These are phyloP conservation scores for Picochlorum sp. DNA, from an alignment of 139 green algal genomes.

Conservation along the genomic window DNA sequence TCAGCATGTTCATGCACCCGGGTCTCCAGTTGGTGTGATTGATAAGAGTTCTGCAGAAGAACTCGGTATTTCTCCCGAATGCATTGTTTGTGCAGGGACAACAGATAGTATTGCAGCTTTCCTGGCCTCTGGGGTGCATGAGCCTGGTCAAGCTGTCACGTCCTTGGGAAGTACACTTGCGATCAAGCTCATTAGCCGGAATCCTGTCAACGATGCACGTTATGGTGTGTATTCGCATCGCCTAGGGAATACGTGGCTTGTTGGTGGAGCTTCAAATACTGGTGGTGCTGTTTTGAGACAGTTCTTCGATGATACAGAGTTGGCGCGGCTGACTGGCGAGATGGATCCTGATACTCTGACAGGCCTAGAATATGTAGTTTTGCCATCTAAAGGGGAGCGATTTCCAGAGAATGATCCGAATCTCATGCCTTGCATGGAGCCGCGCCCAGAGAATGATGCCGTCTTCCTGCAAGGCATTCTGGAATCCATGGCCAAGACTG, in stretches of 20 bases:
- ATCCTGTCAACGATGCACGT: constrained; percentile 69
- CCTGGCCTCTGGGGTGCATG: constrained; percentile 62
- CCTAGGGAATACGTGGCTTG: constrained; percentile 78
- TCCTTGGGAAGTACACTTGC: constrained; percentile 84
- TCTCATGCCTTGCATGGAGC: constrained; percentile 47
- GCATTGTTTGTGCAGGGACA: constrained; percentile 44
- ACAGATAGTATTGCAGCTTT: constrained; percentile 89
- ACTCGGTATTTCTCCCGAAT: constrained; percentile 36
- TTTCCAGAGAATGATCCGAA: constrained; percentile 79
- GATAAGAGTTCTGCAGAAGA: constrained; percentile 19
- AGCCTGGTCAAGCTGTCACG: constrained; percentile 68
- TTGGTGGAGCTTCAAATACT: constrained; percentile 85
- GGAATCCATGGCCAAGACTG: constrained; percentile 72
- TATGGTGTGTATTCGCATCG: constrained; percentile 93
- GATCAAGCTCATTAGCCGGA: constrained; percentile 80
- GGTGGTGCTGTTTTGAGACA: constrained; percentile 75
- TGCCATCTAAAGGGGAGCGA: constrained; percentile 66
- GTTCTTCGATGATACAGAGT: constrained; percentile 66
- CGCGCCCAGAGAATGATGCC: constrained; percentile 55
- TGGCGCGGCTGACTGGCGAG: constrained; percentile 53
- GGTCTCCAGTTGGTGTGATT: constrained; percentile 45
- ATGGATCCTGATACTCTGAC: constrained; percentile 44
- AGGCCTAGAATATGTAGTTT: constrained; percentile 81
- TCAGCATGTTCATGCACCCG: constrained; percentile 50
- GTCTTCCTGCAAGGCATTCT: constrained; percentile 77